Evolutionary conservation across 345 rosid species (phyloP).

Genomic region (Gossypium stocksii): DNA sequence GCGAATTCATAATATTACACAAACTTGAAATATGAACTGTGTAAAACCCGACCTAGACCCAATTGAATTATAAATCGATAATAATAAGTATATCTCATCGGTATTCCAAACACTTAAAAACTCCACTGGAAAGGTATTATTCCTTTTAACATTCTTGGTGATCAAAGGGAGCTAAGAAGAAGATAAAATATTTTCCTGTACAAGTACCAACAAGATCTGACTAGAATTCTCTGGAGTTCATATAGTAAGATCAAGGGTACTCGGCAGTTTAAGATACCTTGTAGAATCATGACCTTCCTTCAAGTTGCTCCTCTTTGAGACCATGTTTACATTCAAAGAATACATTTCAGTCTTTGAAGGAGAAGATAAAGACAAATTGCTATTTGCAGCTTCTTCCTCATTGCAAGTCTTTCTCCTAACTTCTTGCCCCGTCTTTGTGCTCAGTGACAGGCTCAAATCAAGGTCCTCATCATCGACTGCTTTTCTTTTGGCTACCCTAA

Average conservation of each 20-base stretch:
- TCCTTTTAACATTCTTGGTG: too few species aligned
- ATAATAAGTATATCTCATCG: too few species aligned
- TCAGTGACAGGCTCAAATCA: slow-evolving; percentile 36
- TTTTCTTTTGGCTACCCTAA: slow-evolving; percentile 19
- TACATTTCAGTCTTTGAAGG: slow-evolving; percentile 9
- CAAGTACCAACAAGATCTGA: slow-evolving; percentile 51
- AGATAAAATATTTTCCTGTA: slow-evolving; percentile 10
- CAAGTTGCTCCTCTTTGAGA: neutral
- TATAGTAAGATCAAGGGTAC: slow-evolving; percentile 42
- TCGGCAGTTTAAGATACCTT: slow-evolving; percentile 22
- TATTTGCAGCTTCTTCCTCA: slow-evolving; percentile 15
- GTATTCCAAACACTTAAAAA: too few species aligned
- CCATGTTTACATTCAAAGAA: neutral
- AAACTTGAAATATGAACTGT: too few species aligned
- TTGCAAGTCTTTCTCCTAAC: neutral
- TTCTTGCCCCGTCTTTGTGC: slow-evolving; percentile 17
- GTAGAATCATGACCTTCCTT: slow-evolving; percentile 9
- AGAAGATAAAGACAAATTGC: slow-evolving; percentile 27
- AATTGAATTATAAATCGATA: too few species aligned
- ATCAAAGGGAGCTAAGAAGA: too few species aligned
- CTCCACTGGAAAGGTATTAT: too few species aligned
- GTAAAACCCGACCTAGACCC: fast-evolving
- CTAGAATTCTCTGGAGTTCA: slow-evolving; percentile 34
- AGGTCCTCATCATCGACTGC: slow-evolving; percentile 16
- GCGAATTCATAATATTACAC: fast-evolving